These are phyloP conservation scores for Prunus yedoensis DNA, from an alignment of 331 rosid genomes.

Conservation along the genomic window DNA sequence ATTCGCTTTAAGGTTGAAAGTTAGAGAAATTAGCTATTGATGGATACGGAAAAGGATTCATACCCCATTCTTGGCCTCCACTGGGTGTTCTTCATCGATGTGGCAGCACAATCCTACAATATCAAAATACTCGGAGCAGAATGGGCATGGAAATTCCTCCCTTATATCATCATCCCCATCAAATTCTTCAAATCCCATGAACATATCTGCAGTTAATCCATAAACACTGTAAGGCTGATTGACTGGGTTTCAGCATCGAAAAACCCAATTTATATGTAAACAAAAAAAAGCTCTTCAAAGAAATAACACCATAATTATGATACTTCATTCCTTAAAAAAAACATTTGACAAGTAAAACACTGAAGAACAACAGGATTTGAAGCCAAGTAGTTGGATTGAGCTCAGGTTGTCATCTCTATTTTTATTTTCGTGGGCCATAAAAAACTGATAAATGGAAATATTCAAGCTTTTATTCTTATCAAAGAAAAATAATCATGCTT, in stretches of 20 bases:
- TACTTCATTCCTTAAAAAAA: no score
- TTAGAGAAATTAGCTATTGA: background rate
- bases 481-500: background rate
- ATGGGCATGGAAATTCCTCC: conserved; percentile 94
- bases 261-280: background rate
- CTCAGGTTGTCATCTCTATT: background rate
- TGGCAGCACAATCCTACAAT: conserved; percentile 96
- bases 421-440: background rate
- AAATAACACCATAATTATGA: background rate
- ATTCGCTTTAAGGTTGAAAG: background rate
- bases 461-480: background rate
- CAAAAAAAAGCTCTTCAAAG: background rate
- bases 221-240: background rate
- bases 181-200: conserved; percentile 81
- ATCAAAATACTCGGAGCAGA: conserved; percentile 88
- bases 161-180: conserved; percentile 80
- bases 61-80: conserved; percentile 93
- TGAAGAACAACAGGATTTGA: background rate
- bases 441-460: background rate
- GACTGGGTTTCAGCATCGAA: background rate
- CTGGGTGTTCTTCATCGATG: conserved; percentile 93
- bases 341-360: background rate
- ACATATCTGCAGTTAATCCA: conserved; percentile 62
- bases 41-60: conserved; percentile 20
- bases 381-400: background rate